Conservation (phyloP, 805 yeast species). For the Candida tibetensis region DNA sequence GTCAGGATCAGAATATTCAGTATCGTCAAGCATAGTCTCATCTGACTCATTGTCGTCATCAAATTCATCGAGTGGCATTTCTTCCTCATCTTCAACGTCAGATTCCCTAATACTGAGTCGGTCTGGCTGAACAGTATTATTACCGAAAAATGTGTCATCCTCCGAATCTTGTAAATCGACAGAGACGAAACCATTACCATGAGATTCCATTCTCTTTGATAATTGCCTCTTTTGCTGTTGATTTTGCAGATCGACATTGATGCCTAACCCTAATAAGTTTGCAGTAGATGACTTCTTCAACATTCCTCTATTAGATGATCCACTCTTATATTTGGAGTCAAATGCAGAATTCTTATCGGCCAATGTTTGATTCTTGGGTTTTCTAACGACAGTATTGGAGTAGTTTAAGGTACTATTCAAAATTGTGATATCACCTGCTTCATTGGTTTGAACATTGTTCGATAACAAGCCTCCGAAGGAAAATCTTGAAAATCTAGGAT, state of each 20-base stretch:
- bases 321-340: conserved; percentile 1
- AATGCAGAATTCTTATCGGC: conserved; percentile 6
- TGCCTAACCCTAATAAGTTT: conserved; percentile 29
- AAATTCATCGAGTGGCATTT: conserved; percentile 13
- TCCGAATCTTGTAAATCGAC: conserved; percentile 16
- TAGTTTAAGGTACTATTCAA: conserved; percentile 10
- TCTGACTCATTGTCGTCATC: conserved; percentile 16
- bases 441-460: conserved; percentile 6
- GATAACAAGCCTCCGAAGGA: conserved; percentile 37
- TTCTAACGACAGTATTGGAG: conserved; percentile 21
- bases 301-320: conserved; percentile 8
- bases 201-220: conserved; percentile 1
- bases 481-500: conserved; percentile 41
- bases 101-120: conserved; percentile 7
- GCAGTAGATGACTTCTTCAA: conserved; percentile 22
- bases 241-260: conserved; percentile 2
- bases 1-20: conserved; percentile 8
- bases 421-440: conserved; percentile 11
- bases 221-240: neutral
- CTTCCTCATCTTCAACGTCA: conserved; percentile 18
- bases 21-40: conserved; percentile 19
- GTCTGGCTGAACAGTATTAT: conserved; percentile 8
- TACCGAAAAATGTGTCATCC: conserved; percentile 15
- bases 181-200: conserved; percentile 16
- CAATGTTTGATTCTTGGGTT: conserved; percentile 4